phyloP scores from a whole-genome alignment of 495 filamentous ascomycete species.

The Rhypophila decipiens region DNA sequence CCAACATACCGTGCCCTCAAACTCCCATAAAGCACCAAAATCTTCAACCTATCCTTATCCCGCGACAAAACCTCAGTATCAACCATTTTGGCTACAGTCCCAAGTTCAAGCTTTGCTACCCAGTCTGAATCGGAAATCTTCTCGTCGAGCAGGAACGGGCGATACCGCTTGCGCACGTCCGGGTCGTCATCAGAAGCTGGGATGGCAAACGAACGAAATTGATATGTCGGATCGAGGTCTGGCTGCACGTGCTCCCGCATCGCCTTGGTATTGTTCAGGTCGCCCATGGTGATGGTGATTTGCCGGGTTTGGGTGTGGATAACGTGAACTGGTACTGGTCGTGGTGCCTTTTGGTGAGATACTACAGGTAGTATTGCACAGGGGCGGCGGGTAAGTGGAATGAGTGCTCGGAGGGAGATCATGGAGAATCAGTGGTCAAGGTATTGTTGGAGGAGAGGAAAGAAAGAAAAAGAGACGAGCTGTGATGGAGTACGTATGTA shows the following conservation, averaged over 20 bases:
- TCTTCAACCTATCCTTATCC: conserved; percentile 45
- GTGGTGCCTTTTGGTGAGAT: too few species aligned
- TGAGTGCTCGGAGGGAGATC: too few species aligned
- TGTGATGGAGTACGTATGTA: too few species aligned
- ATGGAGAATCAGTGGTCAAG: too few species aligned
- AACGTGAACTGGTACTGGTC: too few species aligned
- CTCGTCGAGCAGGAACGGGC: conserved; percentile 49
- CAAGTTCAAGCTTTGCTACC: conserved; percentile 51
- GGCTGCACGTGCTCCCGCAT: conserved; percentile 12
- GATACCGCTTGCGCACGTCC: conserved; percentile 45
- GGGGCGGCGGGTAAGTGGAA: too few species aligned
- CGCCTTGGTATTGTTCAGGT: conserved; percentile 36
- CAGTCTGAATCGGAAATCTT: conserved; percentile 39
- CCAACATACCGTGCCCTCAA: conserved; percentile 50
- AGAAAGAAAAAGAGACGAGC: too few species aligned
- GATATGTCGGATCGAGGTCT: conserved; percentile 18
- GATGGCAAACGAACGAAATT: conserved; percentile 36
- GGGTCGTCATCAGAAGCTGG: conserved; percentile 39
- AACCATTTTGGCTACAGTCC: conserved; percentile 45
- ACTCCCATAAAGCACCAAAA: conserved; percentile 61
- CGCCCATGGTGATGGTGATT: conserved; percentile 15
- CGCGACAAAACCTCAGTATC: conserved; percentile 37
- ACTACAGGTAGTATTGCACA: too few species aligned
- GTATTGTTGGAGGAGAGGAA: too few species aligned
- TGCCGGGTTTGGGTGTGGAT: too few species aligned